These are phyloP conservation scores for Vitis rupestris DNA, from an alignment of 164 flowering plant species.

Conservation along the genomic window DNA sequence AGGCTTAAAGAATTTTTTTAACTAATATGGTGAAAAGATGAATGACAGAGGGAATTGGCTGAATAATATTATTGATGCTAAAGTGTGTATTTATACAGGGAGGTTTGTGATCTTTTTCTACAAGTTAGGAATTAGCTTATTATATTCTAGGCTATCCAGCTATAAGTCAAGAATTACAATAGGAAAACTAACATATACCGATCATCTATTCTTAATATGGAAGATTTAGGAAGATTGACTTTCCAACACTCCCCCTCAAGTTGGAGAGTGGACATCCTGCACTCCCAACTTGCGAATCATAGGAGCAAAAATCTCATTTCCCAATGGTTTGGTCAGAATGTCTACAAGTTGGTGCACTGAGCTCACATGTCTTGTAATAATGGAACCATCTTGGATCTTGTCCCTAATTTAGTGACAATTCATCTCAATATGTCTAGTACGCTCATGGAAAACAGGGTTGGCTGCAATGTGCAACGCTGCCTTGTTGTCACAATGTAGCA, in stretches of 20 bases:
- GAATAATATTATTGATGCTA: too few relatives aligned
- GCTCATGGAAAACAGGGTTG: background rate
- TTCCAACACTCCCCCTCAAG: too few relatives aligned
- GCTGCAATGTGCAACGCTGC: background rate
- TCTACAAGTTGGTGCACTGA: background rate
- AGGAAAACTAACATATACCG: background rate
- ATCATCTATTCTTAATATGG: background rate
- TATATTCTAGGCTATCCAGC: too few relatives aligned
- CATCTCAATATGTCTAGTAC: conserved; percentile 1
- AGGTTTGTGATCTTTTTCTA: too few relatives aligned
- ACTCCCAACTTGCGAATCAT: conserved; percentile 9
- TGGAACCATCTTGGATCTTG: conserved; percentile 3
- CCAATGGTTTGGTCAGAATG: conserved; percentile 1
- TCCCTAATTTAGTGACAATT: background rate
- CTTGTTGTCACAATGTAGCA: background rate
- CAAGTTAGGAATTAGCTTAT: too few relatives aligned
- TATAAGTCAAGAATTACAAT: background rate
- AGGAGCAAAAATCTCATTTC: conserved; percentile 1
- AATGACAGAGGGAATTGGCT: too few relatives aligned
- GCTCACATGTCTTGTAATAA: background rate
- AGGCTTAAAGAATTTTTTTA: too few relatives aligned
- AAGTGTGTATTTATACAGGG: too few relatives aligned
- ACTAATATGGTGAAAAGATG: too few relatives aligned
- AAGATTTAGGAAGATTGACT: background rate
- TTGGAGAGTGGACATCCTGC: background rate